Evolutionary conservation across 1,284 basidiomycete species (phyloP), one percentile per base, ranked within the genome.

Genomic region (Trichosporon sp.): DNA sequence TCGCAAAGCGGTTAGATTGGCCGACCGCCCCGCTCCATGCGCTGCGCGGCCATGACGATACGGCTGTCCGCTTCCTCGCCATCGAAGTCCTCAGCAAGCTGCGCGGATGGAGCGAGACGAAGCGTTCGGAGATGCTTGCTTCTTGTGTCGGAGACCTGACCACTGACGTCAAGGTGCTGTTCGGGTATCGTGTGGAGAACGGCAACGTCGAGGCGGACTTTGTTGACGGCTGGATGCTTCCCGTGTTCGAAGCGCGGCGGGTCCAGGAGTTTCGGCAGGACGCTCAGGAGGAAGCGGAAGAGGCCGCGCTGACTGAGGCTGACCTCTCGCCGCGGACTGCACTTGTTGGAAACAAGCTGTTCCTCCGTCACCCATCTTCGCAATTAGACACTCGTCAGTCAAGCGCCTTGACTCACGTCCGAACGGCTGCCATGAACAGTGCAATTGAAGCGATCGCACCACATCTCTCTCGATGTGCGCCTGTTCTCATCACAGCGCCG

Each of bases 401-500:
- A 29, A 10, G 49, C 49, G 59, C 77, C 78, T 9, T 58, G 67
- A 59, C 68, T 58, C 84, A 93, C 56, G 86, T 95, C 59, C 76
- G 84, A 19, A 95, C 92, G 0, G 81, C 85, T 0, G 85, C 90
- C 1, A 83, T 88, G 13, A 80, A 83, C 1, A 62, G 81, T 3
- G 82, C 89, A 0, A 83, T 96, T 3, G 85, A 84, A 2, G 75
- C 82, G 7, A 82, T 98, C 49, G 87, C 89, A 0, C 78, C 88
- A 13, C 85, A 87, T 61, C 72, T 89, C 1, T 88, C 88, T 0
- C 83, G 87, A 54, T 85, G 89, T 2, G 78, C 89, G 0, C 95
- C 96, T 1, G 86, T 87, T 8, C 87, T 99, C 23, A 79, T 99
- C 32, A 91, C 92, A 0, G 94, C 95, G 0, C 82, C 91, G 0